Evolutionary conservation across 495 filamentous ascomycete genomes (phyloP).

Genomic region (Rhizodiscina lignyota): DNA sequence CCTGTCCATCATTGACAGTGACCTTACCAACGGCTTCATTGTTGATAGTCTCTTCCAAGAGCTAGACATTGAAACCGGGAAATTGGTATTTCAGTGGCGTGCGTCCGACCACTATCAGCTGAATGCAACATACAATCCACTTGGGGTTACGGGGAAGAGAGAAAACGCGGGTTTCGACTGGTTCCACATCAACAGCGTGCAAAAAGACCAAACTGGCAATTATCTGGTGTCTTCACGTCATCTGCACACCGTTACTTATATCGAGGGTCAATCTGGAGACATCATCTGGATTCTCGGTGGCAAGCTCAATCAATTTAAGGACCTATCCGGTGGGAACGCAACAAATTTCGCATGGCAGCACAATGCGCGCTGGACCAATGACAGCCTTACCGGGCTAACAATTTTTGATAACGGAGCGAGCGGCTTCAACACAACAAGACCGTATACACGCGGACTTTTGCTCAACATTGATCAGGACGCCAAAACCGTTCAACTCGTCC

Average conservation of each 20-base stretch:
- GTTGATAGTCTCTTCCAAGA: slow-evolving; percentile 17
- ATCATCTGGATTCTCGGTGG: slow-evolving; percentile 15
- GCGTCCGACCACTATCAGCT: slow-evolving; percentile 21
- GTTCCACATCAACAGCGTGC: slow-evolving; percentile 21
- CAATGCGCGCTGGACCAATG: slow-evolving; percentile 14
- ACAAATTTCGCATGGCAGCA: slow-evolving; percentile 16
- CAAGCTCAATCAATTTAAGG: slow-evolving; percentile 10
- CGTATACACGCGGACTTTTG: slow-evolving; percentile 4
- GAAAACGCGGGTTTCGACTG: slow-evolving; percentile 12
- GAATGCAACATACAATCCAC: slow-evolving; percentile 11
- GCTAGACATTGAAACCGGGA: slow-evolving; percentile 13
- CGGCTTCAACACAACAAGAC: slow-evolving; percentile 1
- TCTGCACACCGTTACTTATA: slow-evolving; percentile 11
- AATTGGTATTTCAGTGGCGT: slow-evolving; percentile 25
- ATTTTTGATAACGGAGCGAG: slow-evolving; percentile 17
- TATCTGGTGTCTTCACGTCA: slow-evolving; percentile 14
- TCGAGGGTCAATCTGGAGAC: slow-evolving; percentile 10
- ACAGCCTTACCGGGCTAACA: slow-evolving; percentile 9
- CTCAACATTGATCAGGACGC: slow-evolving; percentile 9
- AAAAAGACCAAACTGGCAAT: slow-evolving; percentile 13
- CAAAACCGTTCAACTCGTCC: slow-evolving; percentile 11
- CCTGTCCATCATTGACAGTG: slow-evolving; percentile 6
- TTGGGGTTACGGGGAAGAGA: slow-evolving; percentile 4
- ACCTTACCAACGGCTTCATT: slow-evolving; percentile 11
- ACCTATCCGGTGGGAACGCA: slow-evolving; percentile 8